Evolutionary conservation across 768 basidiomycete species (phyloP).

Genomic region (Boletus rufocinnamomeus): DNA sequence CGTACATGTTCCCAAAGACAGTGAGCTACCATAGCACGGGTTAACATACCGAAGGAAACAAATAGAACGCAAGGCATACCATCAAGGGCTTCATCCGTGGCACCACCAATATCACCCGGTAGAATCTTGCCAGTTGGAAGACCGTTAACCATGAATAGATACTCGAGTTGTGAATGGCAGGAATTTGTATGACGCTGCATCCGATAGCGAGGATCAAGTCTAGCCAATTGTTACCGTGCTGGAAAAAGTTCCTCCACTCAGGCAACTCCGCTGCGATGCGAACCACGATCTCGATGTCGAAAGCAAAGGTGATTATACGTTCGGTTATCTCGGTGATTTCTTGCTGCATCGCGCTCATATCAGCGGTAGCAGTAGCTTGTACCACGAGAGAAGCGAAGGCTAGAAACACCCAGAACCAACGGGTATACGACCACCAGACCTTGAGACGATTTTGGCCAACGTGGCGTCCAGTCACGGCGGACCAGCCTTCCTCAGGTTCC

Average conservation of each 20-base stretch:
- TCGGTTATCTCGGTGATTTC: slow-evolving; percentile 64
- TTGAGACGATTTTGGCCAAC: slow-evolving; percentile 51
- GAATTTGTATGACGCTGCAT: slow-evolving; percentile 82
- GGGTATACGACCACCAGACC: slow-evolving; percentile 56
- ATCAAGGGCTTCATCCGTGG: slow-evolving; percentile 89
- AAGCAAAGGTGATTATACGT: slow-evolving; percentile 74
- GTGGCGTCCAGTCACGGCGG: slow-evolving; percentile 46
- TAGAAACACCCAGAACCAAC: slow-evolving; percentile 75
- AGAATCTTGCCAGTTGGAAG: slow-evolving; percentile 85
- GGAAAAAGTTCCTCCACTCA: slow-evolving; percentile 80
- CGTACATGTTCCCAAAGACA: slow-evolving; percentile 91
- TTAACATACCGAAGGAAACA: slow-evolving; percentile 9
- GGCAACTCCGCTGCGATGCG: slow-evolving; percentile 73
- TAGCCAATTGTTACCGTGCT: slow-evolving; percentile 60
- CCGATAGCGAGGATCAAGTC: slow-evolving; percentile 76
- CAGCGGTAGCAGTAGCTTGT: slow-evolving; percentile 67
- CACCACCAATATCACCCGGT: slow-evolving; percentile 86
- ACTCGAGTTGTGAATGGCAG: slow-evolving; percentile 59
- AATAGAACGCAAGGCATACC: slow-evolving; percentile 43
- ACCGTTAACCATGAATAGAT: slow-evolving; percentile 89
- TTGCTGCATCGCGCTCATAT: slow-evolving; percentile 48
- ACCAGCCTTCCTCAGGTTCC: slow-evolving; percentile 67
- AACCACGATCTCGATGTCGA: slow-evolving; percentile 86
- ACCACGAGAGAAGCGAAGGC: slow-evolving; percentile 70
- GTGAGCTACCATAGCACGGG: slow-evolving; percentile 52